Percentiles rank a stretch among this genome's conserved stretches.
phyloP scores from a whole-genome alignment of 768 basidiomycete genomes.

The Lactarius akahatsu region DNA sequence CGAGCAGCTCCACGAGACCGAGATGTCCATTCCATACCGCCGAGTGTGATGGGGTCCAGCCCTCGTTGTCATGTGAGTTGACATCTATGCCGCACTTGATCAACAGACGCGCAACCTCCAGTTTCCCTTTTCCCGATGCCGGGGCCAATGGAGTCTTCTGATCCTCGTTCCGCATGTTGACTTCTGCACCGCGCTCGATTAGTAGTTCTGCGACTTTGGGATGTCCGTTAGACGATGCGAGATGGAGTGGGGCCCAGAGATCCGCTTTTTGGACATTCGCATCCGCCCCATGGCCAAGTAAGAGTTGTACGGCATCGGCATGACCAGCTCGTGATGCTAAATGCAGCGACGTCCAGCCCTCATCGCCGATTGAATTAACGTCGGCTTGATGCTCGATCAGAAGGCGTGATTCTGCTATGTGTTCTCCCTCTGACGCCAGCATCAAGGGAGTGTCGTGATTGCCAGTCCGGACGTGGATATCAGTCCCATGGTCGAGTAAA shows the following conservation, averaged over 20 bases:
- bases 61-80: neutral
- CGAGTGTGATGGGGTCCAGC: neutral
- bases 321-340: neutral
- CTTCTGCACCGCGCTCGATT: neutral
- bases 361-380: neutral
- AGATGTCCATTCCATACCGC: neutral
- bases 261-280: neutral
- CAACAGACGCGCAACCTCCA: neutral
- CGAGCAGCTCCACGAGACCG: neutral
- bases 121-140: neutral
- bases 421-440: neutral
- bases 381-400: neutral
- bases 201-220: neutral
- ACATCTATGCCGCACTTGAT: neutral
- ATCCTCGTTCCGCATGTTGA: neutral
- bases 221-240: slow-evolving; percentile 2
- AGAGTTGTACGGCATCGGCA: neutral
- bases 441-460: neutral
- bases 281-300: neutral
- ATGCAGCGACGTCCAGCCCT: neutral
- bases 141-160: neutral
- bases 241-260: neutral
- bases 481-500: neutral
- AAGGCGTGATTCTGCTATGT: neutral
- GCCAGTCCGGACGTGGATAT: neutral